Conservation (phyloP, 1,139 yeast species). For the Yamadazyma siamensis region DNA sequence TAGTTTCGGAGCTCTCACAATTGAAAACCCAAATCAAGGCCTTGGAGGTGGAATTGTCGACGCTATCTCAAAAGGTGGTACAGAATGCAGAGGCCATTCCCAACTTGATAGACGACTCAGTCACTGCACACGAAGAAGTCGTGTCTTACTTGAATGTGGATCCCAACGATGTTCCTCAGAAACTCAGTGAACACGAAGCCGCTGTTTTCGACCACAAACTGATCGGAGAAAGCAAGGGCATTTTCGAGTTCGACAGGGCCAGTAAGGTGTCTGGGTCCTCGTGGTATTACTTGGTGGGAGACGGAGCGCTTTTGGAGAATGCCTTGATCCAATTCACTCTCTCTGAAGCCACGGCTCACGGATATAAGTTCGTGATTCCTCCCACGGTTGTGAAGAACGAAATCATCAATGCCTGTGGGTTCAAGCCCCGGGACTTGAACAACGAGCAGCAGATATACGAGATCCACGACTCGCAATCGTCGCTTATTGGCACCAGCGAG, state of each 20-base stretch:
- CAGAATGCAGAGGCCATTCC: constrained; percentile 58
- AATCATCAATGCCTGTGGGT: constrained; percentile 86
- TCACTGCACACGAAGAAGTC: constrained; percentile 38
- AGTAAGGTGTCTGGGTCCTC: constrained; percentile 79
- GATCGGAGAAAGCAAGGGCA: constrained; percentile 58
- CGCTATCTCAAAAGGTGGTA: constrained; percentile 27
- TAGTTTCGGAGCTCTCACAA: constrained; percentile 27
- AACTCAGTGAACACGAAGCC: constrained; percentile 15
- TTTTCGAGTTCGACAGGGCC: constrained; percentile 72
- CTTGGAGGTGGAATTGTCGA: constrained; percentile 28
- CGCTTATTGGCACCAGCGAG: constrained; percentile 94
- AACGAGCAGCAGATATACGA: constrained; percentile 84
- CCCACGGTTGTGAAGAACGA: constrained; percentile 84
- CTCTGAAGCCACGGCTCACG: constrained; percentile 58
- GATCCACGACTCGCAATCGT: constrained; percentile 48
- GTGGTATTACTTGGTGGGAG: constrained; percentile 83
- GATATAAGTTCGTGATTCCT: constrained; percentile 72
- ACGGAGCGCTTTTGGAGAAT: constrained; percentile 86
- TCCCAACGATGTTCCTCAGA: constrained; percentile 2
- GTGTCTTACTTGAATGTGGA: constrained; percentile 49
- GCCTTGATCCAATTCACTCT: constrained; percentile 83
- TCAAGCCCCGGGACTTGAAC: constrained; percentile 87
- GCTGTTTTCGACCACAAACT: constrained; percentile 54
- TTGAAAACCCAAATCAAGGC: constrained; percentile 34
- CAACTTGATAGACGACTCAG: constrained; percentile 56